phyloP scores from a whole-genome alignment of 192 early-diverging fungal species.

The Backusella liffmaniae region DNA sequence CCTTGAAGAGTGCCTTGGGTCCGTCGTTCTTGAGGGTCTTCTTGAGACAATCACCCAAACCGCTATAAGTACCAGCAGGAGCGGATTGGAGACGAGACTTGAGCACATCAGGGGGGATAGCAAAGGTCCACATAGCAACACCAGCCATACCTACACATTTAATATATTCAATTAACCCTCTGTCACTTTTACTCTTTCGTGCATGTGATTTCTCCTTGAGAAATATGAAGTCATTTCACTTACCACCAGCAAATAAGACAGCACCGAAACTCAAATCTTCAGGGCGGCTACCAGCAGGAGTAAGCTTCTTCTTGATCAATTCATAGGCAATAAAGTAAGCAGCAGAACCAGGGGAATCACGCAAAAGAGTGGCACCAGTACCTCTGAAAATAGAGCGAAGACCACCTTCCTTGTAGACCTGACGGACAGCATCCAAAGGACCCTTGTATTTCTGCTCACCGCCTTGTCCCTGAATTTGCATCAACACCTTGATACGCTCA shows the following conservation, averaged over 20 bases:
- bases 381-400: constrained; percentile 87
- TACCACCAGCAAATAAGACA: constrained; percentile 91
- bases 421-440: constrained; percentile 82
- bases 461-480: constrained; percentile 75
- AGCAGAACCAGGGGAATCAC: constrained; percentile 94
- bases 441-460: constrained; percentile 81
- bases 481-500: constrained; percentile 93
- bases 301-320: constrained; percentile 70
- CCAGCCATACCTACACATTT: constrained; percentile 73
- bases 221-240: background rate
- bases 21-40: constrained; percentile 71
- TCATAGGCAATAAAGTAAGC: constrained; percentile 95
- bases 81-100: constrained; percentile 87
- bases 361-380: constrained; percentile 87
- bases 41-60: constrained; percentile 56
- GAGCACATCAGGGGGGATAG: constrained; percentile 87
- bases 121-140: constrained; percentile 96
- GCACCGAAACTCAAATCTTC: constrained; percentile 74
- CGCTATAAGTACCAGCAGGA: constrained; percentile 82
- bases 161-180: background rate
- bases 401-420: constrained; percentile 86
- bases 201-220: background rate
- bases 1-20: constrained; percentile 81
- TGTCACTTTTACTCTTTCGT: background rate
- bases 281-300: constrained; percentile 61